A percentile compares a stretch with the other conserved stretches of the same genome.
Evolutionary conservation across 805 yeast genomes (phyloP).

Genomic region (Wickerhamiella bombiphila): DNA sequence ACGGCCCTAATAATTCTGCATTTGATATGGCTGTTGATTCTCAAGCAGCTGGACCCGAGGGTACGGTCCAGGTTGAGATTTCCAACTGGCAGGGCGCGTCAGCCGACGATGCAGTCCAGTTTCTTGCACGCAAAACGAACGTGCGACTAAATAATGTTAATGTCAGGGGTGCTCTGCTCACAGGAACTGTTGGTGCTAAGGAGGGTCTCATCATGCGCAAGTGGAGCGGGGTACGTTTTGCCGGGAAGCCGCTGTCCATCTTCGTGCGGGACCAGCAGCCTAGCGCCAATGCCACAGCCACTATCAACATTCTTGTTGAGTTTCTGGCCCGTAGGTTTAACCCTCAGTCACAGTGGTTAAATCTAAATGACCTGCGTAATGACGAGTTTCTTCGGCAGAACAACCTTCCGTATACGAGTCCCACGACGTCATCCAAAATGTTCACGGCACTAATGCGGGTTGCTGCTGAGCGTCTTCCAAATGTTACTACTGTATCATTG

Average conservation of each 20-base stretch:
- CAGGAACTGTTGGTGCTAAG: constrained; percentile 41
- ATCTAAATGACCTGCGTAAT: constrained; percentile 46
- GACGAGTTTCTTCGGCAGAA: constrained; percentile 46
- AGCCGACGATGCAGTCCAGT: constrained; percentile 49
- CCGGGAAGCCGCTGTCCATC: constrained; percentile 53
- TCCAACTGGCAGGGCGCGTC: constrained; percentile 74
- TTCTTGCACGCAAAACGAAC: constrained; percentile 52
- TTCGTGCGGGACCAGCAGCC: constrained; percentile 22
- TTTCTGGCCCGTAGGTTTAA: constrained; percentile 58
- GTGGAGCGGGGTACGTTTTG: constrained; percentile 69
- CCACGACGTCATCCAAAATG: constrained; percentile 58
- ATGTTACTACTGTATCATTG: constrained; percentile 48
- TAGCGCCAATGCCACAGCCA: constrained; percentile 17
- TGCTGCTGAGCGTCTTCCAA: constrained; percentile 39
- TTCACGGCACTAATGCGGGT: constrained; percentile 81
- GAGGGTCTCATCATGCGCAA: constrained; percentile 47
- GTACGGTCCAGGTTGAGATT: constrained; percentile 49
- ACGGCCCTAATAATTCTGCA: constrained; percentile 15
- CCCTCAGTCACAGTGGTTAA: constrained; percentile 47
- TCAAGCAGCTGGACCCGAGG: constrained; percentile 8
- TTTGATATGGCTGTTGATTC: constrained; percentile 23
- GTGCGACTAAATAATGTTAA: constrained; percentile 38
- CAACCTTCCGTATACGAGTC: constrained; percentile 46
- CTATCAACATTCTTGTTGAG: constrained; percentile 47
- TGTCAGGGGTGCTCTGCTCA: constrained; percentile 42